Percentiles rank a stretch among this genome's conserved stretches.
phyloP scores from a whole-genome alignment of 768 basidiomycete genomes.

The Mycena kentingensis region DNA sequence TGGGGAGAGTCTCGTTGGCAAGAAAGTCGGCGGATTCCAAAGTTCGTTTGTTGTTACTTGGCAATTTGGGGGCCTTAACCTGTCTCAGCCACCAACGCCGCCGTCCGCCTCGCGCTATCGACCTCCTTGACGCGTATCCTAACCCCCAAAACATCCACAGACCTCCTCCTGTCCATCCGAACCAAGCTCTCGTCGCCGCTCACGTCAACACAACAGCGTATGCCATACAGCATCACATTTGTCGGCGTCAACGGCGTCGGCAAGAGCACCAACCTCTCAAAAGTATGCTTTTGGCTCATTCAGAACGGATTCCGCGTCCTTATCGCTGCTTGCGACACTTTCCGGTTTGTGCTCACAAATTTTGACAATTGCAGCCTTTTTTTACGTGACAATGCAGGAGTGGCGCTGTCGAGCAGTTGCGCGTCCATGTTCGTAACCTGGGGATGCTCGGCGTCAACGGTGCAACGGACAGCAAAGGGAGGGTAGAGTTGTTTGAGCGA shows the following conservation, averaged over 20 bases:
- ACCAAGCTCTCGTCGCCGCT: slow-evolving; percentile 79
- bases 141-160: slow-evolving; percentile 97
- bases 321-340: slow-evolving; percentile 98
- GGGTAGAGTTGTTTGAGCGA: slow-evolving; percentile 91
- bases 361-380: not conserved
- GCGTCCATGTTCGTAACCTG: slow-evolving; percentile 94
- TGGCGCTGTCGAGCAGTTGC: slow-evolving; percentile 96
- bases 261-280: slow-evolving; percentile 96
- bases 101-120: slow-evolving; percentile 82
- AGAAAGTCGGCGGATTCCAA: slow-evolving; percentile 87
- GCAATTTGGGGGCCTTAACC: slow-evolving; percentile 11
- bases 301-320: slow-evolving; percentile 92
- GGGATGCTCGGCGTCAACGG: slow-evolving; percentile 78
- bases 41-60: slow-evolving; percentile 49
- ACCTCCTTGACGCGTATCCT: slow-evolving; percentile 89
- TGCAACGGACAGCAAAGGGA: slow-evolving; percentile 65
- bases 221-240: slow-evolving; percentile 92
- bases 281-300: slow-evolving; percentile 99
- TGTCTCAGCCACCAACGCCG: slow-evolving; percentile 74
- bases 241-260: slow-evolving; percentile 99
- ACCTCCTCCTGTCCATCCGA: slow-evolving; percentile 89
- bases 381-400: slow-evolving; percentile 50
- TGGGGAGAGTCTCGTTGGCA: slow-evolving; percentile 86
- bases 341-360: slow-evolving; percentile 55
- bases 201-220: slow-evolving; percentile 71